A percentile compares a stretch with the other conserved stretches of the same genome.
Evolutionary conservation across 345 rosid species (phyloP).

Genomic region (Eucalyptus guilfoylei): DNA sequence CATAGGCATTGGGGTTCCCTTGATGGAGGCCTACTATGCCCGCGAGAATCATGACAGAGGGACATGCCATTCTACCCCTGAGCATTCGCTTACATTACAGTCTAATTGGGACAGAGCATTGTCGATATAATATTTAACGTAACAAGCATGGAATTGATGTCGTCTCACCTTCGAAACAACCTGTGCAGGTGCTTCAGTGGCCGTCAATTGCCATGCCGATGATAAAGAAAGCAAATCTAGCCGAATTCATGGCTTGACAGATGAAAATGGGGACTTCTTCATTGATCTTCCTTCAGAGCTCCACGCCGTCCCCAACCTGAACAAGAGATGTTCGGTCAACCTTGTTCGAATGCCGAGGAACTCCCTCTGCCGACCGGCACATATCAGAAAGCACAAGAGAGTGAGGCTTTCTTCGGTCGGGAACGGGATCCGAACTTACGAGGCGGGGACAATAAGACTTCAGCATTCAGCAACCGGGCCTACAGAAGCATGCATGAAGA

Average conservation of each 20-base stretch:
- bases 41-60: not conserved
- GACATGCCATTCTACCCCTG: not conserved
- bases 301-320: constrained; percentile 20
- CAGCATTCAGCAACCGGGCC: constrained; percentile 8
- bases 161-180: not conserved
- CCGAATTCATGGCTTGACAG: not conserved
- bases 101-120: not conserved
- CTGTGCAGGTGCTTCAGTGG: constrained; percentile 9
- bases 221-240: not conserved
- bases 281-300: constrained; percentile 36
- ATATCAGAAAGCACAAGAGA: not conserved
- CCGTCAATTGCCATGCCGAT: constrained; percentile 3
- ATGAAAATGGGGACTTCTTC: constrained; percentile 23
- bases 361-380: not conserved
- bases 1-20: not conserved
- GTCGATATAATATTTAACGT: not conserved
- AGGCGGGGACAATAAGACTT: not conserved
- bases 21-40: not conserved
- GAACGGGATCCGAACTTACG: not conserved
- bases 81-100: not conserved
- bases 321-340: constrained; percentile 6
- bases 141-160: not conserved
- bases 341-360: not conserved
- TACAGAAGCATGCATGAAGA: not conserved
- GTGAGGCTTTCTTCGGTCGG: not conserved